Evolutionary conservation across 2,329 filamentous ascomycete genomes (phyloP), one percentile per base, ranked within the genome.

Genomic region (Colletotrichum sansevieriae): DNA sequence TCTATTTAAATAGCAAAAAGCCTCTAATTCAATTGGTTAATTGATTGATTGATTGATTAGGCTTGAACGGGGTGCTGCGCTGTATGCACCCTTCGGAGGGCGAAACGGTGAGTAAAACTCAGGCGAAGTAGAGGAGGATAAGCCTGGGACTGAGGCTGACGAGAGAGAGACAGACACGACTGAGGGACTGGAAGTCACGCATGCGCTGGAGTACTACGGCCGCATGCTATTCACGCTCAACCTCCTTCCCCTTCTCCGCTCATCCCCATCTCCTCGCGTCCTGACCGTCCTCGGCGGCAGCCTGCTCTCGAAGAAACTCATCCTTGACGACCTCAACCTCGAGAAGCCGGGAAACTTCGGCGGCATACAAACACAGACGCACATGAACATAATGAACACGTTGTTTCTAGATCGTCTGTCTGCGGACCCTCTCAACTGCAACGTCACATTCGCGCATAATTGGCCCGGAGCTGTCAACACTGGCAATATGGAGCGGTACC

Each of bases 111-210:
- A 35, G 51, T 10, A 20, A 12, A 11, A n/a, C 3, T 35, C 3
- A 3, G 1, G 46, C 18, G 8, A 7, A 4, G 9, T 4, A 12
- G n/a, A 0, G 33, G 29, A 29, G 6, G 8, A 29, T n/a, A 11
- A 4, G 12, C 8, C 20, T 18, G 10, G 5, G 10, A 9, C 15
- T 12, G 15, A 35, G 15, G 18, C 47, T 29, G n/a, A 49, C 35
- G 3, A 8, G 18, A 13, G 11, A 43, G 1, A 3, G 11, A 8
- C 44, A 72, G 82, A 82, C 56, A 83, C 80, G 0, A 1, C 72
- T 2, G 83, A 85, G 69, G 83, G 82, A 0, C 4, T 84, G 2
- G 82, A 83, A n/a, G 74, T 79, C 35, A 74, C 74, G 1, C 80
- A 81, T 43, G 77, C 73, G 11, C 72, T 85, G 25, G 74, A 75